These are phyloP conservation scores for Mortierella sp. DNA, from an alignment of 371 early-diverging fungal species.

Conservation along the genomic window DNA sequence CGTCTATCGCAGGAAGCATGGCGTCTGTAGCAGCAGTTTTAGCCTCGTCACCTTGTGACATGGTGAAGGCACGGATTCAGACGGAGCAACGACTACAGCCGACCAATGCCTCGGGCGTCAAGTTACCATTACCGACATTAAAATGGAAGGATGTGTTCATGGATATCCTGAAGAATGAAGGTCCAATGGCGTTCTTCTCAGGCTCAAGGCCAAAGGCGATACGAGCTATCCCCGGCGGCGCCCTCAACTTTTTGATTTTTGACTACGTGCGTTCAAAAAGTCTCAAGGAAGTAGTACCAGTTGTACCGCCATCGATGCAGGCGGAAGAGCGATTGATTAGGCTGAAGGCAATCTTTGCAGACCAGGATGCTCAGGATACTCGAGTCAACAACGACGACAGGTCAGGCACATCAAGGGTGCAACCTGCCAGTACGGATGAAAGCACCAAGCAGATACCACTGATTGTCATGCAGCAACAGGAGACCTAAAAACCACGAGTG, in stretches of 20 bases:
- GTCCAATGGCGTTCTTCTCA: conserved; percentile 38
- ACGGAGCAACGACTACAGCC: conserved; percentile 41
- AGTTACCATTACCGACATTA: conserved; percentile 28
- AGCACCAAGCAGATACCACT: conserved; percentile 10
- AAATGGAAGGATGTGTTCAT: conserved; percentile 39
- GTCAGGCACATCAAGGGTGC: too few relatives aligned
- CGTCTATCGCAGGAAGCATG: conserved; percentile 35
- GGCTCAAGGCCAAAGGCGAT: conserved; percentile 39
- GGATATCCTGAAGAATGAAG: conserved; percentile 38
- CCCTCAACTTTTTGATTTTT: conserved; percentile 51
- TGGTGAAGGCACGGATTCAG: conserved; percentile 47
- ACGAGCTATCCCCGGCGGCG: conserved; percentile 41
- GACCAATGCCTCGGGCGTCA: conserved; percentile 36
- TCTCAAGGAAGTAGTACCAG: conserved; percentile 13
- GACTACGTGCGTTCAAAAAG: conserved; percentile 41
- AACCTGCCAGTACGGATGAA: neutral
- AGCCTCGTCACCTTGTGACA: conserved; percentile 33
- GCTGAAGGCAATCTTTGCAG: conserved; percentile 23
- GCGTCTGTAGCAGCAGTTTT: conserved; percentile 42
- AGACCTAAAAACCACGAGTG: conserved; percentile 1
- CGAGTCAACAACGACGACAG: neutral
- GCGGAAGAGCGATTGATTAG: conserved; percentile 13
- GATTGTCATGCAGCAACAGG: conserved; percentile 12
- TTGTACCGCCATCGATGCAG: conserved; percentile 1
- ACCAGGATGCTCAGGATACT: conserved; percentile 20